Conservation (phyloP, 306 rosid species). For the Potentilla sterilis region DNA sequence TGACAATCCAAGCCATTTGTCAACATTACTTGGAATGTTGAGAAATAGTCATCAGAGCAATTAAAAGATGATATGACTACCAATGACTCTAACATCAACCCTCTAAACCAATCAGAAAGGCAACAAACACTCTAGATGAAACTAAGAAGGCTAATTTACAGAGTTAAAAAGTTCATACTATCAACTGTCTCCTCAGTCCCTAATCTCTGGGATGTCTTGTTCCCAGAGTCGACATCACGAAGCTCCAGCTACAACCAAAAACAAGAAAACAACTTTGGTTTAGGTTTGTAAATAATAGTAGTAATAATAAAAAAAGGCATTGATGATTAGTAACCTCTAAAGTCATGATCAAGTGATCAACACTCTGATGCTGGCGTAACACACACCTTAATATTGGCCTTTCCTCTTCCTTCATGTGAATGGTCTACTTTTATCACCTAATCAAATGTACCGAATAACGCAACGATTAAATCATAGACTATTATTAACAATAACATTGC, state of each 20-base stretch:
- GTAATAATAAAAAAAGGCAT: neutral
- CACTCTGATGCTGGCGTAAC: neutral
- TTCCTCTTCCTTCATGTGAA: constrained; percentile 97
- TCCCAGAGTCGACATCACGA: constrained; percentile 79
- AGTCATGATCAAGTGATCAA: too few species aligned
- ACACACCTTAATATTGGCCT: constrained; percentile 85
- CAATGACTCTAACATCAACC: neutral
- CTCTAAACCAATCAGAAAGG: neutral
- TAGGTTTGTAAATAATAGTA: neutral
- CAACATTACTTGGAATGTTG: neutral
- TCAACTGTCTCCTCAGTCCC: constrained; percentile 72
- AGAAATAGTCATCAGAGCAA: neutral
- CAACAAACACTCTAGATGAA: neutral
- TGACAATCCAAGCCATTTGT: neutral
- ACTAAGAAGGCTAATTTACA: constrained; percentile 16
- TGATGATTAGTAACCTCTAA: neutral
- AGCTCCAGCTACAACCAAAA: constrained; percentile 72
- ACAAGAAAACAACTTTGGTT: constrained; percentile 9
- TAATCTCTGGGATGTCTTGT: constrained; percentile 69
- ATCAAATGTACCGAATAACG: constrained; percentile 1
- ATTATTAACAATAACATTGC: neutral
- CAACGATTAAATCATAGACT: neutral
- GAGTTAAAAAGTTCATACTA: constrained; percentile 49
- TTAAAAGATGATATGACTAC: neutral
- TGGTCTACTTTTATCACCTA: constrained; percentile 89